phyloP scores from a whole-genome alignment of 2,329 filamentous ascomycete genomes.

The Trichoderma lentiforme region DNA sequence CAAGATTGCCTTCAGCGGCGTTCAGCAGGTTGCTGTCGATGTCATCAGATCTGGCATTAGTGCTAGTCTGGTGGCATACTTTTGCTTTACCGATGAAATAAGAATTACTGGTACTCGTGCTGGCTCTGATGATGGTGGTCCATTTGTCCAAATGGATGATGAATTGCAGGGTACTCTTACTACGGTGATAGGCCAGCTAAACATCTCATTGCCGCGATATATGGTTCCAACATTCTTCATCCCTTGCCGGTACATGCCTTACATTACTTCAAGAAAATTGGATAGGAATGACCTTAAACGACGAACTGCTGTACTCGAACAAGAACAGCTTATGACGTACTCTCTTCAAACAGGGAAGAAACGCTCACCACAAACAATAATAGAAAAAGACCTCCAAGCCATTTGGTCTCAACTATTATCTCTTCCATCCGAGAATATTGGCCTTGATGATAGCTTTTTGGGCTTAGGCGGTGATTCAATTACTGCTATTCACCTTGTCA shows the following conservation, averaged over 20 bases:
- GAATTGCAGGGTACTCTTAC: slow-evolving; percentile 16
- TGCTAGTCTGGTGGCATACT: slow-evolving; percentile 5
- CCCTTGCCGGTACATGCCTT: slow-evolving; percentile 23
- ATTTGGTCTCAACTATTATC: slow-evolving; percentile 22
- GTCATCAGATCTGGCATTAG: neutral
- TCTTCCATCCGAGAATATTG: slow-evolving; percentile 16
- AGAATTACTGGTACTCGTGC: neutral
- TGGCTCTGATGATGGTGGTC: neutral
- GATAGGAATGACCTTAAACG: slow-evolving; percentile 18
- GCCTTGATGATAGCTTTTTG: slow-evolving; percentile 20
- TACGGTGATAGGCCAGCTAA: slow-evolving; percentile 20
- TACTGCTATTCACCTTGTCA: slow-evolving; percentile 18
- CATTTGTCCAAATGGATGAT: slow-evolving; percentile 17
- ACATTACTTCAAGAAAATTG: slow-evolving; percentile 22
- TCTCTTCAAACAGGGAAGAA: slow-evolving; percentile 7
- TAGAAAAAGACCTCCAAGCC: slow-evolving; percentile 12
- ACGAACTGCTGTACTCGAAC: neutral
- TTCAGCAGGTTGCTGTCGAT: slow-evolving; percentile 13
- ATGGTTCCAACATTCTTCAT: slow-evolving; percentile 25
- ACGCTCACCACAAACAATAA: neutral
- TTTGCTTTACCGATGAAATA: slow-evolving; percentile 15
- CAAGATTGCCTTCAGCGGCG: neutral
- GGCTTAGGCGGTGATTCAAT: slow-evolving; percentile 37
- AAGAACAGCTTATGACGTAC: slow-evolving; percentile 1
- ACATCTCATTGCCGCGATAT: slow-evolving; percentile 20